Percentiles rank a stretch among this genome's conserved stretches.
Evolutionary conservation across 2,329 filamentous ascomycete genomes (phyloP).

Genomic region (Ophiocordyceps camponoti-floridani): DNA sequence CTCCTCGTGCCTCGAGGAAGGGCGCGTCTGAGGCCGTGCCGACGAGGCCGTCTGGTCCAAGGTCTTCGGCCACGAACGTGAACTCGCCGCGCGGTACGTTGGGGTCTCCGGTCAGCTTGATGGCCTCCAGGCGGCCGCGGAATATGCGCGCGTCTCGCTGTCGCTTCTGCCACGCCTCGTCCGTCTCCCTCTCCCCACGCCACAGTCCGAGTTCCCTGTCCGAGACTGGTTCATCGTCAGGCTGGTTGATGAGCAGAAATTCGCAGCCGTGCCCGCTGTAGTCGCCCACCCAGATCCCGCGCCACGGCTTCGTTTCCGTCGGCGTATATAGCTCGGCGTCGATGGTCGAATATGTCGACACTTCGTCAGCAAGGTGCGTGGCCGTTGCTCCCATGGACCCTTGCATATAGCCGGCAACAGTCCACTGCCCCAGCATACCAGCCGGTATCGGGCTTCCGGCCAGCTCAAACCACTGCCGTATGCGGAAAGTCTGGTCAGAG

Average conservation of each 20-base stretch:
- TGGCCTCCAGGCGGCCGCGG: constrained; percentile 55
- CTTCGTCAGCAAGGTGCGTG: constrained; percentile 32
- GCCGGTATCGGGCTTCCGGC: constrained; percentile 12
- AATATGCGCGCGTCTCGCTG: constrained; percentile 32
- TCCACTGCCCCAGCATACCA: constrained; percentile 11
- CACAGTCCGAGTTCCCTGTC: constrained; percentile 22
- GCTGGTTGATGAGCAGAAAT: constrained; percentile 68
- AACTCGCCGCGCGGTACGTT: constrained; percentile 78
- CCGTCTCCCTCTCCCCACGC: constrained; percentile 21
- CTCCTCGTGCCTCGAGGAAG: constrained; percentile 56
- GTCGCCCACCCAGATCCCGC: constrained; percentile 85
- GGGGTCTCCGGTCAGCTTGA: constrained; percentile 83
- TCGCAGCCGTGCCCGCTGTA: constrained; percentile 80
- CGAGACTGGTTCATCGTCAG: constrained; percentile 24
- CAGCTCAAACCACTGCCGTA: constrained; percentile 64
- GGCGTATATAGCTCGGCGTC: constrained; percentile 63
- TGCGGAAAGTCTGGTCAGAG: constrained; percentile 52
- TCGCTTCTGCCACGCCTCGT: constrained; percentile 25
- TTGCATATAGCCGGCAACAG: constrained; percentile 7
- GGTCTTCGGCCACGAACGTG: constrained; percentile 64
- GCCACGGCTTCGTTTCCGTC: constrained; percentile 61
- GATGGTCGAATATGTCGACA: constrained; percentile 53
- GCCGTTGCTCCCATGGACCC: constrained; percentile 11
- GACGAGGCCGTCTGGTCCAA: constrained; percentile 48
- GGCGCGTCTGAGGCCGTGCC: constrained; percentile 44